A percentile compares a stretch with the other conserved stretches of the same genome.
Evolutionary conservation across 305 asterid species (phyloP).

Genomic region (Lippia alba): DNA sequence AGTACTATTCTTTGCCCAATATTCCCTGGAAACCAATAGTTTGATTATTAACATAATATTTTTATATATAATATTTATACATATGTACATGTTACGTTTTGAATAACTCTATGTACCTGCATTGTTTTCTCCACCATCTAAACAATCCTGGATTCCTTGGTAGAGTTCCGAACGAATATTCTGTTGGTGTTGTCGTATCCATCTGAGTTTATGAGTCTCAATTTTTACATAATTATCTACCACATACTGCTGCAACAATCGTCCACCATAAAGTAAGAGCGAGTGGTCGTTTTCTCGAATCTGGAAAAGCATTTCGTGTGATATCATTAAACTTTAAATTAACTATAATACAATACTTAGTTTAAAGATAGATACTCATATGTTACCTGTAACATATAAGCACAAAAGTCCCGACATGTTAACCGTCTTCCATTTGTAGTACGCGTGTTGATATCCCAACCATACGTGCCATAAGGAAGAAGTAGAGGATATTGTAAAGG

Average conservation of each 20-base stretch:
- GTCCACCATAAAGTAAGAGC: not conserved
- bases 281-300: not conserved
- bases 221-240: not conserved
- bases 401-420: not conserved
- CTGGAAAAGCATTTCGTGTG: too few relatives aligned
- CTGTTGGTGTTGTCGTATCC: not conserved
- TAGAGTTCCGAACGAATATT: not conserved
- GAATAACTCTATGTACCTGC: not conserved
- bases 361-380: too few relatives aligned
- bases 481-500: too few relatives aligned
- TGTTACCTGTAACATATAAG: not conserved
- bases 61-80: too few relatives aligned
- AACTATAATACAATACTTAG: too few relatives aligned
- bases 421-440: not conserved
- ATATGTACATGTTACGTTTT: too few relatives aligned
- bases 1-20: not conserved
- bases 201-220: not conserved
- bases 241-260: not conserved
- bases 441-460: too few relatives aligned
- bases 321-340: too few relatives aligned
- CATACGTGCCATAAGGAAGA: too few relatives aligned
- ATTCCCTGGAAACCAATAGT: not conserved
- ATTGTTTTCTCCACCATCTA: conserved; percentile 1
- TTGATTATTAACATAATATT: not conserved
- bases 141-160: not conserved